These are phyloP conservation scores for Aspergillus hancockii DNA, from an alignment of 495 filamentous ascomycete species.

Conservation along the genomic window DNA sequence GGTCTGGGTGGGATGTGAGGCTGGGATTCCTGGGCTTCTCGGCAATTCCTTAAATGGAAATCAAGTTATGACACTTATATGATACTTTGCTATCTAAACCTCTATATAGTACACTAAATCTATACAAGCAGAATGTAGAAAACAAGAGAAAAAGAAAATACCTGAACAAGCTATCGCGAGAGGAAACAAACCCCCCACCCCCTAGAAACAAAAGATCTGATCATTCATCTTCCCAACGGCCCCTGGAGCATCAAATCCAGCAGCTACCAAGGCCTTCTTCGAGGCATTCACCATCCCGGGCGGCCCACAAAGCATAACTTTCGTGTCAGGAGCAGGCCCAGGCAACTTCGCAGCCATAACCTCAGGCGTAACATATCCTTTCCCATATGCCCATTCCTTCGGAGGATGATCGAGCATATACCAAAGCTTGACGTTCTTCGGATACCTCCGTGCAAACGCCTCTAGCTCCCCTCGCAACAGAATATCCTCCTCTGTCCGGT, in stretches of 20 bases:
- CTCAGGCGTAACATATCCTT: constrained; percentile 26
- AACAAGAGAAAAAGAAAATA: background rate
- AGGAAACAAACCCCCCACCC: background rate
- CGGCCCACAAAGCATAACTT: constrained; percentile 43
- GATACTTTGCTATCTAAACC: too few species aligned
- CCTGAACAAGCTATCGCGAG: background rate
- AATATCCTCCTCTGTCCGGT: constrained; percentile 42
- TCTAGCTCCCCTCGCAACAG: constrained; percentile 48
- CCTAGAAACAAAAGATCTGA: constrained; percentile 40
- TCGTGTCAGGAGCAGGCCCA: constrained; percentile 26
- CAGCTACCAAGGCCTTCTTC: constrained; percentile 33
- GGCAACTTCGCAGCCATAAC: constrained; percentile 30
- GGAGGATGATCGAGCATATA: constrained; percentile 43
- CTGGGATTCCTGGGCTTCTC: too few species aligned
- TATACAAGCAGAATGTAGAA: background rate
- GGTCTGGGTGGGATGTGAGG: too few species aligned
- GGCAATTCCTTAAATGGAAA: too few species aligned
- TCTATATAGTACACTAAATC: background rate
- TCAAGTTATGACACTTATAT: too few species aligned
- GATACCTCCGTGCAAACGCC: constrained; percentile 38
- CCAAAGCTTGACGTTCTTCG: constrained; percentile 41
- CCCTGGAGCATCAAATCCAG: constrained; percentile 38
- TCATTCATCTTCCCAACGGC: constrained; percentile 39
- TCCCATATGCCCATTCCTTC: constrained; percentile 22
- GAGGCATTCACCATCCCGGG: constrained; percentile 42